These are phyloP conservation scores for Fusarium tanahbumbuense DNA, from an alignment of 2,329 filamentous ascomycete species.

Conservation along the genomic window DNA sequence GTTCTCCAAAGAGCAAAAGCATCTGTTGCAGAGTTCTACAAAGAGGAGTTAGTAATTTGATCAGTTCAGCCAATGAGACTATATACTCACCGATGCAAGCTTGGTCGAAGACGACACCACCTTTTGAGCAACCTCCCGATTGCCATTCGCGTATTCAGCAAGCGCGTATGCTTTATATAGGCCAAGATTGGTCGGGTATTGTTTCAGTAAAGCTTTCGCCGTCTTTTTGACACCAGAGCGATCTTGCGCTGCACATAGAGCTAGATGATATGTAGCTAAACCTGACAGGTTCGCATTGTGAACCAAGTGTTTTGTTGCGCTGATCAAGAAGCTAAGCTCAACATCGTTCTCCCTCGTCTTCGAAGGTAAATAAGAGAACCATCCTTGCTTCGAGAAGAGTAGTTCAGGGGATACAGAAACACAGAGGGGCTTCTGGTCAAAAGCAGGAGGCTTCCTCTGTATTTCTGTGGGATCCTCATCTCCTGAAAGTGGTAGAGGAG, in stretches of 20 bases:
- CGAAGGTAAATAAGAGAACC: conserved; percentile 58
- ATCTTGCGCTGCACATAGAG: conserved; percentile 70
- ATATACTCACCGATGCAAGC: conserved; percentile 48
- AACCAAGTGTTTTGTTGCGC: conserved; percentile 69
- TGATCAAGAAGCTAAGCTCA: conserved; percentile 62
- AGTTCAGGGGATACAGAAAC: conserved; percentile 60
- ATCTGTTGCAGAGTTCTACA: conserved; percentile 36
- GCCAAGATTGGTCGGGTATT: conserved; percentile 68
- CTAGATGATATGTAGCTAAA: conserved; percentile 77
- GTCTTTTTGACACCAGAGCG: conserved; percentile 70
- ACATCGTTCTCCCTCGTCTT: conserved; percentile 43
- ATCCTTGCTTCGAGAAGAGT: conserved; percentile 60
- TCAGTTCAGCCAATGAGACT: neutral
- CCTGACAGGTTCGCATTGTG: conserved; percentile 50
- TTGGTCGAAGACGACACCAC: conserved; percentile 74
- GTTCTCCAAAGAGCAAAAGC: conserved; percentile 64
- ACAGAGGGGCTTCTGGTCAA: conserved; percentile 47
- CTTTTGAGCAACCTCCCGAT: conserved; percentile 67
- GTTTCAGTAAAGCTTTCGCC: conserved; percentile 80
- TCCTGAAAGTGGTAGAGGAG: neutral
- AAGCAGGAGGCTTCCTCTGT: conserved; percentile 45
- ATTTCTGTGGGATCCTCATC: conserved; percentile 38
- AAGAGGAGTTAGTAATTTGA: conserved; percentile 11
- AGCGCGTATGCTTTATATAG: conserved; percentile 85
- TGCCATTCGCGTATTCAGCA: conserved; percentile 72